Percentiles rank a stretch among this genome's conserved stretches.
These are phyloP conservation scores for Escovopsis weberi DNA, from an alignment of 2,329 filamentous ascomycete species.

Conservation along the genomic window DNA sequence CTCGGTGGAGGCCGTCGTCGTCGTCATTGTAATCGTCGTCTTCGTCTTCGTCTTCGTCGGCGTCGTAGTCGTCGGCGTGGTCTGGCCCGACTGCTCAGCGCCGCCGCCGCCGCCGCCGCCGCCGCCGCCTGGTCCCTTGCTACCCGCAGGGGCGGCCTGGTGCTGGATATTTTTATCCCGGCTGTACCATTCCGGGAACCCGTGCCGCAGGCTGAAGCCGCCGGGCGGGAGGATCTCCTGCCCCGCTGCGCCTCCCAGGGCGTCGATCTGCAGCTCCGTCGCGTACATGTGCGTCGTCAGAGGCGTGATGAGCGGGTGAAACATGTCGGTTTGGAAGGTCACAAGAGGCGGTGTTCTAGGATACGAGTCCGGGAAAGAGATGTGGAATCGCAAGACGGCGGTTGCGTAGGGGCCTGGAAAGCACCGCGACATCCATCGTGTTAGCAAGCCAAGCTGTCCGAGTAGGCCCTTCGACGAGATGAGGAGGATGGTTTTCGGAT, in stretches of 20 bases:
- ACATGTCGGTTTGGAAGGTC: slow-evolving; percentile 83
- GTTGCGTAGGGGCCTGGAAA: slow-evolving; percentile 69
- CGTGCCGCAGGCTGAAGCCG: slow-evolving; percentile 79
- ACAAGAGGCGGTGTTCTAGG: slow-evolving; percentile 69
- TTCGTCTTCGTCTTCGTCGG: slow-evolving; percentile 13
- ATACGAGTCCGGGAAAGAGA: slow-evolving; percentile 72
- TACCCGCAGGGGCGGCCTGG: slow-evolving; percentile 9
- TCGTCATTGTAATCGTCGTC: slow-evolving; percentile 1
- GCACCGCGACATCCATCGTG: neutral
- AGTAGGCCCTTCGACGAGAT: too few relatives aligned
- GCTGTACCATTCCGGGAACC: slow-evolving; percentile 84
- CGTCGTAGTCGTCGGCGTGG: slow-evolving; percentile 10
- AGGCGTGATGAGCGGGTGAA: slow-evolving; percentile 85
- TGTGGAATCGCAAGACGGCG: slow-evolving; percentile 77
- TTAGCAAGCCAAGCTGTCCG: neutral
- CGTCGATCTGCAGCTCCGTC: slow-evolving; percentile 58
- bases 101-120: neutral
- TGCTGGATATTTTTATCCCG: slow-evolving; percentile 29
- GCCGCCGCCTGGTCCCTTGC: too few relatives aligned
- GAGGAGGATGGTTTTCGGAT: neutral
- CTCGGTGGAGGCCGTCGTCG: slow-evolving; percentile 13
- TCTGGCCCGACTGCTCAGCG: slow-evolving; percentile 13
- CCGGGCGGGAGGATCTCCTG: slow-evolving; percentile 74
- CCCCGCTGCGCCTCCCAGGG: slow-evolving; percentile 71
- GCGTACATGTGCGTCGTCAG: slow-evolving; percentile 92